Evolutionary conservation across 75 land plant genomes (phyloP).

Genomic region (Cryptomeria japonica): DNA sequence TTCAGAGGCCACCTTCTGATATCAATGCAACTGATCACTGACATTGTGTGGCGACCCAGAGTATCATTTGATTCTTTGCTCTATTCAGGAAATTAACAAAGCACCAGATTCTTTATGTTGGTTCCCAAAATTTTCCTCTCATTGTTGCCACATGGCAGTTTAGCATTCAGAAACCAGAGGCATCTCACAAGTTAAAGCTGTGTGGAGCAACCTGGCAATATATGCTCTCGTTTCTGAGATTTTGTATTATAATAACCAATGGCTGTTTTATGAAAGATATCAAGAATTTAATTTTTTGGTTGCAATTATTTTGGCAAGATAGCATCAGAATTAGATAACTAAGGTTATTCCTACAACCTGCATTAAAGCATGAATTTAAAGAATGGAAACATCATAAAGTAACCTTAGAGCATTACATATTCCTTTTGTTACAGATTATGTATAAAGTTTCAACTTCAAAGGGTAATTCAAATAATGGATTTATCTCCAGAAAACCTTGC

Average conservation of each 20-base stretch:
- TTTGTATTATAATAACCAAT: constrained; percentile 4
- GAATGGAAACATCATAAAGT: not conserved
- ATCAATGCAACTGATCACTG: constrained; percentile 9
- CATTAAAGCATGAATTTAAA: not conserved
- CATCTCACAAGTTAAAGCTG: constrained; percentile 4
- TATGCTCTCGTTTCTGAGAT: constrained; percentile 7
- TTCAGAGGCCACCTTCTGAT: not conserved
- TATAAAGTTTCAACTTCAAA: not conserved
- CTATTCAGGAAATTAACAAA: not conserved
- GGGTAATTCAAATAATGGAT: not conserved
- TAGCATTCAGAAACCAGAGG: constrained; percentile 1
- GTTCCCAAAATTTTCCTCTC: not conserved
- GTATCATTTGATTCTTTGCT: not conserved
- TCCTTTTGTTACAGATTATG: not conserved
- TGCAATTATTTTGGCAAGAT: not conserved
- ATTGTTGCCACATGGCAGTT: not conserved
- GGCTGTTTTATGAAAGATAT: constrained; percentile 7
- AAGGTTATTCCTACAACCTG: not conserved
- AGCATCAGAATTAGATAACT: not conserved
- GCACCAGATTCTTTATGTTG: not conserved
- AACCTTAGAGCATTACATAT: not conserved
- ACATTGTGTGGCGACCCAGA: not conserved
- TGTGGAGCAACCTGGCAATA: constrained; percentile 3
- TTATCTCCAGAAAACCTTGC: not conserved
- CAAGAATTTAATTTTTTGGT: not conserved